Evolutionary conservation across 1,139 yeast genomes (phyloP), one percentile per base, ranked within the genome.

Genomic region (Blastobotrys niveus): DNA sequence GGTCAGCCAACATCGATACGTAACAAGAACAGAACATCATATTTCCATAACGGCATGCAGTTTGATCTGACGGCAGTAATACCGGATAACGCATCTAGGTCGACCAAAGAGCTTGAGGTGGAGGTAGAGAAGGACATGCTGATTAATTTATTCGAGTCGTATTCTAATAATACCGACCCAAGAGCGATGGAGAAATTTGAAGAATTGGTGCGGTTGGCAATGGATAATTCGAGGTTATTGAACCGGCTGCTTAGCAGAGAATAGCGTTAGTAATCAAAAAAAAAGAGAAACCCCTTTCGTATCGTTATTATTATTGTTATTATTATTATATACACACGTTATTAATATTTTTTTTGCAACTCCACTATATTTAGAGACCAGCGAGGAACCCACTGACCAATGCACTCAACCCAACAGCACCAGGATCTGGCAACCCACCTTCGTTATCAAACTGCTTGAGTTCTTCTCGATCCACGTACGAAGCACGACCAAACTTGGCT

Each of bases 401-500:
- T 9, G 59, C 64, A 8, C 63, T 62, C 26, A 67, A 52, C 2
- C 71, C 72, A 38, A 66, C 54, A 1, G 97, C 96, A 54, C 97
- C 97, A 2, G 97, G 96, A 58, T 89, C 97, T 2, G 96, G 95
- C 33, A 88, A 73, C 14, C 76, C 77, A 34, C 66, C 62, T 45
- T 63, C 68, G 37, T 53, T 58, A 25, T 63, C 62, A 43, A 68
- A 69, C 38, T 63, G 65, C 39, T 61, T 62, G 48, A 72, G 63
- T 48, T 79, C 84, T 20, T 76, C 80, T 51, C 77, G 77, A 48
- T 73, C 72, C 14, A 89, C 96, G 60, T 89, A 89, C 7, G 95
- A 83, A 12, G 97, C 95, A 60, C 97, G 77, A 33, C 97, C 97
- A 55, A 89, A 87, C 56, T 83, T 82, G 35, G 97, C 96, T 52